Percentiles rank a stretch among this genome's conserved stretches.
Conservation (phyloP, 225 moss, liverwort and hornwort species). For the Climacium dendroides region DNA sequence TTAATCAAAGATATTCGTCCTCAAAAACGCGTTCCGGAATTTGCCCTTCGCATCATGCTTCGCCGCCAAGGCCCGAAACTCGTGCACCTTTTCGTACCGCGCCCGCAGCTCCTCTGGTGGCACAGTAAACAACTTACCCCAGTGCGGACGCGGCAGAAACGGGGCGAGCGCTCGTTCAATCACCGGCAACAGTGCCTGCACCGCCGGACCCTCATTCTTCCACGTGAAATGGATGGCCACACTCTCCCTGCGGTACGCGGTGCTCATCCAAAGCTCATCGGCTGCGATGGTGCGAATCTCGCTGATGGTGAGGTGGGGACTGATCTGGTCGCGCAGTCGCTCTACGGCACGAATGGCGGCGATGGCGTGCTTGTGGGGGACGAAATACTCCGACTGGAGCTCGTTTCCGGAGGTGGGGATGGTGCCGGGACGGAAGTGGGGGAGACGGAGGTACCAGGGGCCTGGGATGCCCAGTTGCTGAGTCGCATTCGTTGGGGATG, state of each 20-base stretch:
- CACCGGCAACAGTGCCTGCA: background rate
- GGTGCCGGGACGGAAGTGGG: slow-evolving; percentile 16
- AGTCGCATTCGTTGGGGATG: background rate
- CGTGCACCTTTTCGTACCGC: background rate
- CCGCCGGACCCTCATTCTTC: background rate
- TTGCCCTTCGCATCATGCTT: background rate
- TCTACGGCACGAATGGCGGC: slow-evolving; percentile 1
- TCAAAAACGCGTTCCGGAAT: slow-evolving; percentile 10
- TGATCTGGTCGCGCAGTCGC: background rate
- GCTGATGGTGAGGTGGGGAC: background rate
- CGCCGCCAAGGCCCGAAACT: background rate
- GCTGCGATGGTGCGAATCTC: slow-evolving; percentile 7
- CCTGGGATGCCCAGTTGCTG: slow-evolving; percentile 35
- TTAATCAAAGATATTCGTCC: background rate
- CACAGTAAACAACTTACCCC: slow-evolving; percentile 18
- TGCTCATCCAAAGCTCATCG: slow-evolving; percentile 20
- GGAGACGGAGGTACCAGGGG: slow-evolving; percentile 31
- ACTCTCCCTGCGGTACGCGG: background rate
- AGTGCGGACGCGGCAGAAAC: slow-evolving; percentile 4
- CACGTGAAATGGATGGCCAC: slow-evolving; percentile 18
- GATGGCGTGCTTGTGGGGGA: background rate
- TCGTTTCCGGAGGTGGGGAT: slow-evolving; percentile 4
- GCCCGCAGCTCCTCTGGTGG: background rate
- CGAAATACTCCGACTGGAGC: slow-evolving; percentile 11
- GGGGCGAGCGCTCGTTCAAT: background rate